Evolutionary conservation across 1,284 basidiomycete species (phyloP).

Genomic region (Agroathelia rolfsii): DNA sequence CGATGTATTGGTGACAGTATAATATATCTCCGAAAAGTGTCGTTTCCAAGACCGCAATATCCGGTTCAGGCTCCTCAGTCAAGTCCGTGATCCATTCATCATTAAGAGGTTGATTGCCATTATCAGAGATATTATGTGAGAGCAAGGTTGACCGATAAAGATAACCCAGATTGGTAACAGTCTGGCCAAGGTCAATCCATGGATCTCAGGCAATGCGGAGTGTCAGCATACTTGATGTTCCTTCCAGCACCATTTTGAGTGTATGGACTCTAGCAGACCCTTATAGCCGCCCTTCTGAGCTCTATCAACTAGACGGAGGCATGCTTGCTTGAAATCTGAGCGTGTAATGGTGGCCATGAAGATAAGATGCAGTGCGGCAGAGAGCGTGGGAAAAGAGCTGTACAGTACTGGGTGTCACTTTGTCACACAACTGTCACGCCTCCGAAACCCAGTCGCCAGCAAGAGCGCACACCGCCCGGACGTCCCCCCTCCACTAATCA

Average conservation of each 20-base stretch:
- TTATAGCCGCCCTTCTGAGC: constrained; percentile 11
- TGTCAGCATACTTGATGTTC: constrained; percentile 39
- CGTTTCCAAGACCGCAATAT: too few species aligned
- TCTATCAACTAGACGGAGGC: constrained; percentile 38
- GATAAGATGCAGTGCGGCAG: constrained; percentile 14
- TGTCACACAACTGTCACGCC: too few species aligned
- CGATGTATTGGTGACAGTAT: constrained; percentile 50
- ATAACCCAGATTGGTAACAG: constrained; percentile 33
- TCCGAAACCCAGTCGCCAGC: constrained; percentile 40
- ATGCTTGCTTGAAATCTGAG: constrained; percentile 51
- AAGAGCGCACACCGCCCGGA: constrained; percentile 34
- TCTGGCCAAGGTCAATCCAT: constrained; percentile 17
- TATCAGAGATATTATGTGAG: constrained; percentile 5
- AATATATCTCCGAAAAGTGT: too few species aligned
- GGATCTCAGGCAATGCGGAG: too few species aligned
- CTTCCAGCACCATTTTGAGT: constrained; percentile 42
- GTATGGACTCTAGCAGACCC: constrained; percentile 6
- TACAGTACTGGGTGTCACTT: constrained; percentile 32
- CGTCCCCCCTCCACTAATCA: constrained; percentile 33
- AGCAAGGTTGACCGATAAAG: constrained; percentile 29
- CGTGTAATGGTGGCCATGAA: constrained; percentile 37
- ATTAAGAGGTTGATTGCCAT: constrained; percentile 8
- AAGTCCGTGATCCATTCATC: constrained; percentile 14
- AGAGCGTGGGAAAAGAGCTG: constrained; percentile 37
- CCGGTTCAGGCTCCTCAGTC: too few species aligned